Evolutionary conservation across 2,329 filamentous ascomycete genomes (phyloP).

Genomic region (Epichloe typhina): DNA sequence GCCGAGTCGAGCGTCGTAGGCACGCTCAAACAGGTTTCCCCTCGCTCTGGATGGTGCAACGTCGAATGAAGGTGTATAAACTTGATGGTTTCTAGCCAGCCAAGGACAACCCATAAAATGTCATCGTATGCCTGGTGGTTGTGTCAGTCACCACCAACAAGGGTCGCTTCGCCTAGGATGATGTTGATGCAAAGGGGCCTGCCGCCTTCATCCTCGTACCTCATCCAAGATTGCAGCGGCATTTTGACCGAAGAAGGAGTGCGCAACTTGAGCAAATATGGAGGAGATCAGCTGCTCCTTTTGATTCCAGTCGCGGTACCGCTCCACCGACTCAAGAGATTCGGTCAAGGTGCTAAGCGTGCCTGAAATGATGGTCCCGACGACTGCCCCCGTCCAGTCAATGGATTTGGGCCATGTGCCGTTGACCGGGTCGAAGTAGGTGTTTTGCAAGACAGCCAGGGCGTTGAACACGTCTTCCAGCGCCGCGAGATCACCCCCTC

Average conservation of each 20-base stretch:
- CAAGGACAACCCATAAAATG: constrained; percentile 88
- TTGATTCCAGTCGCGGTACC: constrained; percentile 29
- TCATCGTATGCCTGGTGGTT: constrained; percentile 66
- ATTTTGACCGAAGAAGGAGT: constrained; percentile 82
- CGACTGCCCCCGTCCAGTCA: constrained; percentile 86
- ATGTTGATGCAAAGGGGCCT: background rate
- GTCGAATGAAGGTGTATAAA: constrained; percentile 60
- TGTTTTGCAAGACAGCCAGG: constrained; percentile 61
- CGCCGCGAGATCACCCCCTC: constrained; percentile 7
- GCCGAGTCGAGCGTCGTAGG: constrained; percentile 5
- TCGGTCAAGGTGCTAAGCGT: constrained; percentile 58
- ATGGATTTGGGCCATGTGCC: constrained; percentile 78
- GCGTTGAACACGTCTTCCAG: constrained; percentile 45
- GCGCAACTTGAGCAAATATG: constrained; percentile 64
- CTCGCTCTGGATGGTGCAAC: constrained; percentile 38
- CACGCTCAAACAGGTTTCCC: constrained; percentile 6
- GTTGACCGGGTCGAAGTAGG: constrained; percentile 64
- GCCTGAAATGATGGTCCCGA: constrained; percentile 66
- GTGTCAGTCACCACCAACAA: background rate
- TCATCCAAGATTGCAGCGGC: constrained; percentile 56
- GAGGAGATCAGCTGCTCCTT: constrained; percentile 70
- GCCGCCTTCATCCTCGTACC: constrained; percentile 13
- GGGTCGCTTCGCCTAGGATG: background rate
- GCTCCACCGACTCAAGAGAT: constrained; percentile 30
- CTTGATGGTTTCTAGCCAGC: constrained; percentile 73